Evolutionary conservation across 2,329 filamentous ascomycete species (phyloP).

Genomic region (Endoconidiophora polonica): DNA sequence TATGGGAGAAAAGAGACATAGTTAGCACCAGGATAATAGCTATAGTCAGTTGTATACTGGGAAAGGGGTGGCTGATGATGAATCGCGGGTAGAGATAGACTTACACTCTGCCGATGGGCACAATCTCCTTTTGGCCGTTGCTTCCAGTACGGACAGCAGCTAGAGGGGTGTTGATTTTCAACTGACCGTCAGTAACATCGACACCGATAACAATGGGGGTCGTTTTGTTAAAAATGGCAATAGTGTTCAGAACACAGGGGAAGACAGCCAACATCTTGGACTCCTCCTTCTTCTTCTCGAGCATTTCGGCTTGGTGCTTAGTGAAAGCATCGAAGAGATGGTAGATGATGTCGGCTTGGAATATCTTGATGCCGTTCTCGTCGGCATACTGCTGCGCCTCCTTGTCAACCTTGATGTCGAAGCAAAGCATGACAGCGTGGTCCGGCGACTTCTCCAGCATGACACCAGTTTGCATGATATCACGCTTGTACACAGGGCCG

Average conservation of each 20-base stretch:
- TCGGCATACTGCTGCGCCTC: conserved; percentile 84
- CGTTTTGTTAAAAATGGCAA: conserved; percentile 98
- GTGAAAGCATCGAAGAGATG: conserved; percentile 96
- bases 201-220: conserved; percentile 88
- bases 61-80: too few relatives aligned
- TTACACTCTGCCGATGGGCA: conserved; percentile 84
- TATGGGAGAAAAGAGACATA: conserved; percentile 6
- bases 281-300: conserved; percentile 89
- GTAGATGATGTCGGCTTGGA: conserved; percentile 98
- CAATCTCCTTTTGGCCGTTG: conserved; percentile 68
- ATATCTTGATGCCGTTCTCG: conserved; percentile 90
- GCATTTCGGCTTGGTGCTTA: conserved; percentile 75
- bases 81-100: conserved; percentile 22
- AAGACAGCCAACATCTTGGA: conserved; percentile 92
- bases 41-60: neutral
- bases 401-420: conserved; percentile 98
- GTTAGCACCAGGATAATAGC: conserved; percentile 16
- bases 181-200: conserved; percentile 79
- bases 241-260: conserved; percentile 76
- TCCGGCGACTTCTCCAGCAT: conserved; percentile 95
- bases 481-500: conserved; percentile 92
- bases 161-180: conserved; percentile 78
- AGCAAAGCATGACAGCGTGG: conserved; percentile 97
- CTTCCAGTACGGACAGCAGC: conserved; percentile 71
- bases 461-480: conserved; percentile 85